Evolutionary conservation across 1,284 basidiomycete species (phyloP).

Genomic region (Heterobasidion annosum): DNA sequence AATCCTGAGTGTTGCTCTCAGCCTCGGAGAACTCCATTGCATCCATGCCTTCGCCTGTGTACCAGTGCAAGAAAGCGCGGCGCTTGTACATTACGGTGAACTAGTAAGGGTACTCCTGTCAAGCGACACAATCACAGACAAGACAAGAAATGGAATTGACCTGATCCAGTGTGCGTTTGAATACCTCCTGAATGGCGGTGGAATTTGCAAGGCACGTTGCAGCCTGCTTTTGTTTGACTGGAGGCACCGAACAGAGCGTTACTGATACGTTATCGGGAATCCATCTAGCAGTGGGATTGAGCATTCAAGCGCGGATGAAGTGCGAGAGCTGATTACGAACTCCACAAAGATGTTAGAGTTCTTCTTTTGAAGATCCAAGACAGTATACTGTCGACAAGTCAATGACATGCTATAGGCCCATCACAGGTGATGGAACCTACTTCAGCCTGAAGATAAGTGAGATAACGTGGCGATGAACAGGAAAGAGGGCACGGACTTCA

Average conservation of each 20-base stretch:
- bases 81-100: slow-evolving; percentile 80
- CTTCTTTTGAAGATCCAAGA: slow-evolving; percentile 56
- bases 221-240: slow-evolving; percentile 69
- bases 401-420: slow-evolving; percentile 7
- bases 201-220: slow-evolving; percentile 81
- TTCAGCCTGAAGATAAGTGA: slow-evolving; percentile 38
- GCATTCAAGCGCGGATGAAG: not conserved
- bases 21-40: slow-evolving; percentile 90
- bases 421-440: slow-evolving; percentile 26
- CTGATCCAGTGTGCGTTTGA: slow-evolving; percentile 70
- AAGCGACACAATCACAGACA: not conserved
- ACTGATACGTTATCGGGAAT: slow-evolving; percentile 81
- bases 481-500: slow-evolving; percentile 49
- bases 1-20: slow-evolving; percentile 74
- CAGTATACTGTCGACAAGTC: slow-evolving; percentile 25
- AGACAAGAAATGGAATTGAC: slow-evolving; percentile 23
- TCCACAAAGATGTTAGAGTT: slow-evolving; percentile 74
- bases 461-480: slow-evolving; percentile 17
- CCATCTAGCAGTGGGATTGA: slow-evolving; percentile 40
- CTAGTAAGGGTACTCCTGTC: slow-evolving; percentile 22
- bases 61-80: slow-evolving; percentile 86
- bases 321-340: slow-evolving; percentile 28
- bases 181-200: slow-evolving; percentile 85
- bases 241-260: slow-evolving; percentile 76
- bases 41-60: slow-evolving; percentile 89